Evolutionary conservation across 768 basidiomycete genomes (phyloP).

Genomic region (Fistulinella prunicolor): DNA sequence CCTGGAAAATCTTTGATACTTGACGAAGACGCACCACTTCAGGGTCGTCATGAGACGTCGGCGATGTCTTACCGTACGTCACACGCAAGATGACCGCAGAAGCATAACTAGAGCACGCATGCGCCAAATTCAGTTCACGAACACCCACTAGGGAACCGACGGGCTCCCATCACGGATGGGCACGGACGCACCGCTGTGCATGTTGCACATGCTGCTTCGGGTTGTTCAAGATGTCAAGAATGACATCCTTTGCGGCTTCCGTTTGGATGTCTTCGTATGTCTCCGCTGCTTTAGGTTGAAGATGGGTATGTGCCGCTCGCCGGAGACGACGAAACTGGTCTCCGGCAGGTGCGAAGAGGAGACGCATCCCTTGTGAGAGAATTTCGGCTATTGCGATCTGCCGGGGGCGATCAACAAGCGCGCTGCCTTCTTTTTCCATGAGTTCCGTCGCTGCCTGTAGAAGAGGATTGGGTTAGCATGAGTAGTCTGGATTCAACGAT

Average conservation of each 20-base stretch:
- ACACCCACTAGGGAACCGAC: too few relatives aligned
- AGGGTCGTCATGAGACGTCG: constrained; percentile 16
- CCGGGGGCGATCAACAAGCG: constrained; percentile 47
- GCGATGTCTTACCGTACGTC: constrained; percentile 25
- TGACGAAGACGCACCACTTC: constrained; percentile 18
- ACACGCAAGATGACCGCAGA: constrained; percentile 21
- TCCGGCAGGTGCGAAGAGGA: constrained; percentile 46
- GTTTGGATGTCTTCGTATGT: constrained; percentile 46
- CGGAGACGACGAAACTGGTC: constrained; percentile 54
- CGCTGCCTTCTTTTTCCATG: constrained; percentile 57
- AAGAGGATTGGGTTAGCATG: constrained; percentile 42
- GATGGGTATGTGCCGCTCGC: constrained; percentile 51
- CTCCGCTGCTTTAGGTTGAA: constrained; percentile 47
- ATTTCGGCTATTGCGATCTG: constrained; percentile 53
- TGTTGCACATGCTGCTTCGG: constrained; percentile 10
- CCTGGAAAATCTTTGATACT: constrained; percentile 20
- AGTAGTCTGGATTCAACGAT: too few relatives aligned
- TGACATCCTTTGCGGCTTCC: constrained; percentile 21
- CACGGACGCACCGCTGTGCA: constrained; percentile 11
- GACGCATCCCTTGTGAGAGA: constrained; percentile 52
- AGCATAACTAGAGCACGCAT: constrained; percentile 17
- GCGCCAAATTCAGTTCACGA: neutral
- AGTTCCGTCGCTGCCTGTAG: constrained; percentile 54
- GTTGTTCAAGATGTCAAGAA: constrained; percentile 21
- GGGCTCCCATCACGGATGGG: neutral